Base-by-base conservation (phyloP, 352 stramenopile genomes). In the Globisporangium yorkense region DNA sequence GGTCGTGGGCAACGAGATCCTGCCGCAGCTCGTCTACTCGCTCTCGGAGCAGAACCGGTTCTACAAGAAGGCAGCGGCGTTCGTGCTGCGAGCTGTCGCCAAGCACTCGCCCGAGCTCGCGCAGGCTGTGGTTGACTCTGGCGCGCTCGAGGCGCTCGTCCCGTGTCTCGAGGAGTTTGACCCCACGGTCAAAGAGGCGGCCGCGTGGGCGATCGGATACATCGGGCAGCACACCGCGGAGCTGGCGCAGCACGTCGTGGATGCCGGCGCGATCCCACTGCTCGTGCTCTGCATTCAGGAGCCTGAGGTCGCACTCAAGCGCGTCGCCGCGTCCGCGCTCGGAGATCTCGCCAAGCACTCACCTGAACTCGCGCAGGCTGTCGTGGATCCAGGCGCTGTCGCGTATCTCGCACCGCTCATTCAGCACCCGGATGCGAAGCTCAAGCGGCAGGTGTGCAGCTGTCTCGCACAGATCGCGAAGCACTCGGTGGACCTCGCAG, bases 11-110 rank as follows among this genome's bases (percentile, higher is more conserved):
- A 98, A 98, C 63, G 94, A 98, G 61, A 98, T 98, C 59, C 73
- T 98, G n/a, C 93, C 93, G 20, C 94, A 98, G 59, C 84, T 98
- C n/a, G 94, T 98, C 20, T 98, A 98, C 66, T 98, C 92, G 27
- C 75, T 98, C 6, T 96, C 86, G 40, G 92, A 97, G 64, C 89
- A 98, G 66, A 98, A 98, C 64, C 77, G 93, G 44, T 98, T 97
- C 61, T 98, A 97, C 75, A 98, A 98, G 71, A 98, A 98, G 64
- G 90, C 94, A 0, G 93, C 93, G 2, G 92, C 92, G 4, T 98
- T 98, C 61, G 93, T 98, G 21, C 67, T 98, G 47, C 84, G 94
- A 2, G 86, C 94, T 16, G 93, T 98, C 31, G 93, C 94, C 33
- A 98, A 98, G 68, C 94, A 98, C 66, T 97, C 90, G 13, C 92